Evolutionary conservation across 495 filamentous ascomycete genomes (phyloP), one percentile per base, ranked within the genome.

Genomic region (Talaromyces wortmannii): DNA sequence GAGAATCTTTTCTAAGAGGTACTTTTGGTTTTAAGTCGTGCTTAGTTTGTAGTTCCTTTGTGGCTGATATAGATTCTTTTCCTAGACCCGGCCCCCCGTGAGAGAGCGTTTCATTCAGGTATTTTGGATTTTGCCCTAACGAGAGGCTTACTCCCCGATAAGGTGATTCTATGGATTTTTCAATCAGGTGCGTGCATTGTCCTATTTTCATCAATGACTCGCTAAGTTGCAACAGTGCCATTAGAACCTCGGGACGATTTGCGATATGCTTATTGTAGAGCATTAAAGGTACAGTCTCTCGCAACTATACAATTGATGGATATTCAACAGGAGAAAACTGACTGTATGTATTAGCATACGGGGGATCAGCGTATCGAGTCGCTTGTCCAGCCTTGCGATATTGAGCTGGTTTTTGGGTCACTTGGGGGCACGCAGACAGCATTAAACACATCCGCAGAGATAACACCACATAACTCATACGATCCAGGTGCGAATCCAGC

Each of bases 91-190:
- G 69, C 70, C 6, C 66, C 71, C 45, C 77, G 88, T 45, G 71
- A 82, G 40, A 82, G 88, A 58, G 72, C 80, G 3, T 81, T 95
- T 56, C 68, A 89, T 44, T 85, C 86, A 47, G 90, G 90, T 2
- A 77, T 85, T 54, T 71, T 86, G 1, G 79, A 82, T 57, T 76
- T 83, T 56, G 78, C 87, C 16, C 71, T 85, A 30, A 63, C 64
- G 15, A 76, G 75, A 54, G 67, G 72, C 36, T 67, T 67, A 12
- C 69, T 94, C 6, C 85, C 91, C 2, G 82, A 91, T 51, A 83
- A 89, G 53, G 61, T 95, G 16, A 75, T 90, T 18, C 48, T 74
- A 16, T 96, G 91, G 91, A 78, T 92, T 3, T 71, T 95, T 10
- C 71, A 83, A 43, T 83, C 90, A 57, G 62, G 81, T 82, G 56